A percentile compares a stretch with the other conserved stretches of the same genome.
Conservation (phyloP, 2,329 filamentous ascomycete species). For the Alternaria atra region DNA sequence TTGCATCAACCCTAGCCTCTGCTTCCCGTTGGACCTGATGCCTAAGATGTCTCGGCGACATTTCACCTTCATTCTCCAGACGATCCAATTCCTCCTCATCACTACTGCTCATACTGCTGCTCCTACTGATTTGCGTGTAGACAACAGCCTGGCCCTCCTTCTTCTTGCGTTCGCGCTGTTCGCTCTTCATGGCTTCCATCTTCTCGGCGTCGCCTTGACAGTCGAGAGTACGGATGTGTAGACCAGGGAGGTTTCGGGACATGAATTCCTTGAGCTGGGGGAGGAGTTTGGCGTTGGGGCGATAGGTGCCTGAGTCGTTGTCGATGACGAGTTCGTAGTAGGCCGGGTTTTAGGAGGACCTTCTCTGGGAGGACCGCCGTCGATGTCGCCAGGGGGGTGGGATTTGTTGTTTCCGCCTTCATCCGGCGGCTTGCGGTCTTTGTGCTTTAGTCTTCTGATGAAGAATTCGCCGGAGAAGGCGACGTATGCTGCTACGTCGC, state of each 20-base stretch:
- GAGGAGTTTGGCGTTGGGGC: constrained; percentile 80
- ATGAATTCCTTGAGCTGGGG: constrained; percentile 77
- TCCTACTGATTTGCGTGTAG: constrained; percentile 62
- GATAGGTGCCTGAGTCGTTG: constrained; percentile 93
- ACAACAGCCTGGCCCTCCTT: constrained; percentile 61
- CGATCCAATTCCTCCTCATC: constrained; percentile 67
- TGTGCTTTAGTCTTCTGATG: constrained; percentile 72
- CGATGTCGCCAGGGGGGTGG: constrained; percentile 63
- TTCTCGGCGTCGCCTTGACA: constrained; percentile 76
- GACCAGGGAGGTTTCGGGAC: constrained; percentile 75
- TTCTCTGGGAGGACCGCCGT: constrained; percentile 55
- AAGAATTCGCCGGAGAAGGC: constrained; percentile 95
- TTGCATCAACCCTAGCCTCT: constrained; percentile 29
- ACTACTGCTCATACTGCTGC: constrained; percentile 61
- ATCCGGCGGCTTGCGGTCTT: constrained; percentile 48
- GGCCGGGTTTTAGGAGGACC: constrained; percentile 58
- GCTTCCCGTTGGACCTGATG: constrained; percentile 42
- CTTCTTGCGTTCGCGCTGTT: constrained; percentile 79
- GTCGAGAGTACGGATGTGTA: constrained; percentile 77
- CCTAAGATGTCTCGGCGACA: constrained; percentile 35
- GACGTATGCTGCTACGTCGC: constrained; percentile 88
- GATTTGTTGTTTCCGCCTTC: constrained; percentile 50
- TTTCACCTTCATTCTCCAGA: constrained; percentile 35
- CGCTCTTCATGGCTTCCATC: constrained; percentile 77
- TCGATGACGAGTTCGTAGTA: constrained; percentile 90